These are phyloP conservation scores for Beauveria rudraprayagi DNA, from an alignment of 2,329 filamentous ascomycete genomes.

Conservation along the genomic window DNA sequence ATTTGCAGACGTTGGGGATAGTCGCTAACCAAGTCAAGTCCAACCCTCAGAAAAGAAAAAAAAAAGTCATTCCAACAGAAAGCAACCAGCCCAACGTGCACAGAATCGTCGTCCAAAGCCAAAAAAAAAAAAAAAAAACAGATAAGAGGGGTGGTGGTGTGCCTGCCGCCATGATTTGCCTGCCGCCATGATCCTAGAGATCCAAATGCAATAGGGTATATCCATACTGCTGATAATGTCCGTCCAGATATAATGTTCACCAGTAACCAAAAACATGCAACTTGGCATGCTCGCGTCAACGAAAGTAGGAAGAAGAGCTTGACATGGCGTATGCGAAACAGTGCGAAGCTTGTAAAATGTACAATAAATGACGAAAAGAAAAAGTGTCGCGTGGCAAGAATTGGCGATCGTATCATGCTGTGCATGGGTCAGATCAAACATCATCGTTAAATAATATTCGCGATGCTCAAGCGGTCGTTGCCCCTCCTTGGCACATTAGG, in stretches of 20 bases:
- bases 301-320: not conserved
- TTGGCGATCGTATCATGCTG: too few species aligned
- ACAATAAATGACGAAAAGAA: not conserved
- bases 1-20: not conserved
- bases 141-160: too few species aligned
- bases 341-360: not conserved
- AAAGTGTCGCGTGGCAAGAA: not conserved
- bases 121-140: too few species aligned
- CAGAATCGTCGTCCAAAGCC: not conserved
- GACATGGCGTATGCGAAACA: not conserved
- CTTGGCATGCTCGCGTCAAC: not conserved
- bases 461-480: conserved; percentile 33
- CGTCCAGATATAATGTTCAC: not conserved
- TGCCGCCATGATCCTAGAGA: not conserved
- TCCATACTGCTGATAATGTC: not conserved
- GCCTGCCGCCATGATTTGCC: not conserved
- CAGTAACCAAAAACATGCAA: not conserved
- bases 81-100: not conserved
- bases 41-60: not conserved
- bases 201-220: not conserved
- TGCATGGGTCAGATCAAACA: not conserved
- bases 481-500: conserved; percentile 18
- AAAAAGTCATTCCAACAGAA: not conserved
- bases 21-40: not conserved
- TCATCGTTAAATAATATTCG: conserved; percentile 34